Conservation (phyloP, 805 yeast species). For the Suhomyces sp. region DNA sequence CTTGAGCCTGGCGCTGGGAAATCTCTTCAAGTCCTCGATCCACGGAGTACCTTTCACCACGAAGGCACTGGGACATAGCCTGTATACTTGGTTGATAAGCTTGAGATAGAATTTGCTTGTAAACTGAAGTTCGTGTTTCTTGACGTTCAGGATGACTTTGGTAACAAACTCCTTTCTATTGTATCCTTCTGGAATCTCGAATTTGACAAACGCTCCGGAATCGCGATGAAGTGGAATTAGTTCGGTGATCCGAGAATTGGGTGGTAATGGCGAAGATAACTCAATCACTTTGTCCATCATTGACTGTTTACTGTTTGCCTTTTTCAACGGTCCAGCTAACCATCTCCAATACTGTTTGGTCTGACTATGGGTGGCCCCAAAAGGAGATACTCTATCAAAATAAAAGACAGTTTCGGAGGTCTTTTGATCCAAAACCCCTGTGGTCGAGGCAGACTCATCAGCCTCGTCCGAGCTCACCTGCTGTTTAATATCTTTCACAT, state of each 20-base stretch:
- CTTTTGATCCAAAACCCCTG: conserved; percentile 40
- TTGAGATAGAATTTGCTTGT: conserved; percentile 8
- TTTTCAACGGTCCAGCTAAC: conserved; percentile 15
- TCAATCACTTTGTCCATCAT: conserved; percentile 18
- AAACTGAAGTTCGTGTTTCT: conserved; percentile 14
- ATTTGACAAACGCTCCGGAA: conserved; percentile 91
- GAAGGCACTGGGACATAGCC: conserved; percentile 49
- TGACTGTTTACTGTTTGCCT: conserved; percentile 12
- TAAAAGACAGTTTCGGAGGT: conserved; percentile 33
- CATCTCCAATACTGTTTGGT: conserved; percentile 21
- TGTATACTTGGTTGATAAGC: conserved; percentile 12
- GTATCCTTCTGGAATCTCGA: conserved; percentile 53
- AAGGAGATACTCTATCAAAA: conserved; percentile 36
- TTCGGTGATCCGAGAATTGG: conserved; percentile 45
- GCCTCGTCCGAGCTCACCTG: conserved; percentile 28
- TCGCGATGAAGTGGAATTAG: conserved; percentile 74
- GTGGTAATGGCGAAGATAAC: conserved; percentile 29
- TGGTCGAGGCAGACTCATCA: conserved; percentile 33
- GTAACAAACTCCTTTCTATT: conserved; percentile 53
- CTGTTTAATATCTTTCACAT: conserved; percentile 30
- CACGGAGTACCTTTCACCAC: conserved; percentile 92
- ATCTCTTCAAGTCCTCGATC: conserved; percentile 88
- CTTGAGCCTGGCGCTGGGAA: conserved; percentile 61
- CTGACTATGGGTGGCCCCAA: conserved; percentile 22
- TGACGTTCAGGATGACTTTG: conserved; percentile 47